Evolutionary conservation across 768 basidiomycete species (phyloP).

Genomic region (Suillus lakei): DNA sequence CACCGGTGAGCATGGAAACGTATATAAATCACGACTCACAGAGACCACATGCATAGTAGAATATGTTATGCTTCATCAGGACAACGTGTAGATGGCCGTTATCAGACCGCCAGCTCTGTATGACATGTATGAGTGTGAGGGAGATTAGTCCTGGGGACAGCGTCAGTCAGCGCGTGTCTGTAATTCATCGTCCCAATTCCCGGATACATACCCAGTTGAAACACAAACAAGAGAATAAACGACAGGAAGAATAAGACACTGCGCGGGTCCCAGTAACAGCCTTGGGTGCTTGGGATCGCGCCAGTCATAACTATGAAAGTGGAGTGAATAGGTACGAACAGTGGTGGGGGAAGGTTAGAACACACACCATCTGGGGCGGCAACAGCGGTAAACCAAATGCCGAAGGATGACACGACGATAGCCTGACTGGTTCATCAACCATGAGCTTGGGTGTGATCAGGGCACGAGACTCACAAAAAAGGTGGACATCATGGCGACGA

Average conservation of each 20-base stretch:
- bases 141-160: neutral
- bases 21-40: neutral
- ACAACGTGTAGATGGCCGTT: neutral
- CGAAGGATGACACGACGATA: fast-evolving
- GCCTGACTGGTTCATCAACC: neutral
- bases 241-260: neutral
- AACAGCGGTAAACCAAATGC: neutral
- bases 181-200: neutral
- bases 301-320: neutral
- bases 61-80: neutral
- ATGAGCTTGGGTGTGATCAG: neutral
- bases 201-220: neutral
- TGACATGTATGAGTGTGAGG: neutral
- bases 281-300: neutral
- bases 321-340: neutral
- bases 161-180: neutral
- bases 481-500: neutral
- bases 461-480: neutral
- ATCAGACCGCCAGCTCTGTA: neutral
- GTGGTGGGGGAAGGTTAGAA: neutral
- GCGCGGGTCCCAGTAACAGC: neutral
- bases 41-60: neutral
- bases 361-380: neutral
- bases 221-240: neutral
- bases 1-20: neutral